Evolutionary conservation across 106 monocot genomes (phyloP), one percentile per base, ranked within the genome.

Genomic region (Allium fistulosum): DNA sequence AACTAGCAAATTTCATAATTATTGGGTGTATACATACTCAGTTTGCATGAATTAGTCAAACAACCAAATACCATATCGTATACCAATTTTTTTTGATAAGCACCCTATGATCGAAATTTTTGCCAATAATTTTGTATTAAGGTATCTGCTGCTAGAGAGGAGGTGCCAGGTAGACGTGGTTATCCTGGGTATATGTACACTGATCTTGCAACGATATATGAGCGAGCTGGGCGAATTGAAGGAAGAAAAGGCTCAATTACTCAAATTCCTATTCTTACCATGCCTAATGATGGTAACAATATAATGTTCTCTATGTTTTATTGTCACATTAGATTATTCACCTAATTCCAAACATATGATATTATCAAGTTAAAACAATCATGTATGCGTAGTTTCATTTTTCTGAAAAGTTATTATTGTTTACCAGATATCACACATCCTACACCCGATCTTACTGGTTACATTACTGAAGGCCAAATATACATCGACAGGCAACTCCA

Each of bases 131-230:
- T 67, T 66, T 51, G 52, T 22, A 17, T 53, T 53, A 49, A 97
- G 97, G 97, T 97, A 18, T 97, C 97, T 59, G 97, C 97, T 48
- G 97, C 97, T 51, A 79, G 97, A 61, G 97, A 97, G 63, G 97
- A 97, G 77, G 97, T 97, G 70, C 97, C 97, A 60, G 97, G 97
- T 76, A 80, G 97, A 58, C 97, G 97, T 81, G 97, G 97, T 82
- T 97, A 97, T 76, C 97, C 97, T 72, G 97, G 97, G 11, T 97
- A 97, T 51, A 97, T 97, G 97, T 97, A 97, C 76, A 97, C 97
- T 73, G 97, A 97, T 89, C 75, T 97, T 66, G 97, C 97, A 60
- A 97, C 97, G 58, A 97, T 97, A 66, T 97, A 97, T 87, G 97
- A 97, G 55, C 91, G 97, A 64, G 97, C 97, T 72, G 97, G 97